Percentiles rank a stretch among this genome's conserved stretches.
Evolutionary conservation across 1,139 yeast species (phyloP).

Genomic region (Arxiozyma slooffiae): DNA sequence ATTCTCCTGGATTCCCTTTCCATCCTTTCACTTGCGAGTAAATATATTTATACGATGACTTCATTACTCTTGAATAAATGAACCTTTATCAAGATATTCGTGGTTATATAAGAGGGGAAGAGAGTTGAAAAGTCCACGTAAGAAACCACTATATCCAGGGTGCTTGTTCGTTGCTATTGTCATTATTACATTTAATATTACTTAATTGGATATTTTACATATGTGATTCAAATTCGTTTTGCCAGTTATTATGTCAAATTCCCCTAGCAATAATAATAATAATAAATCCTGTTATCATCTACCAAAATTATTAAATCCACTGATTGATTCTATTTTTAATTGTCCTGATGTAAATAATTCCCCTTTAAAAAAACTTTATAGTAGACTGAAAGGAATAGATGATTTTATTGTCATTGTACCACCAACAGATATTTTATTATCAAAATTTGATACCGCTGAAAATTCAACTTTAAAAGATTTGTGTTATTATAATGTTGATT

Average conservation of each 20-base stretch:
- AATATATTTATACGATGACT: no score
- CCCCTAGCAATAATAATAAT: background rate
- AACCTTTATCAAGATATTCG: no score
- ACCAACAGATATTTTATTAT: slow-evolving; percentile 42
- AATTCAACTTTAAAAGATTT: slow-evolving; percentile 42
- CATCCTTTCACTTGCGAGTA: no score
- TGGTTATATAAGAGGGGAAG: no score
- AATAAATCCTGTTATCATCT: slow-evolving; percentile 23
- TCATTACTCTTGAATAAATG: no score
- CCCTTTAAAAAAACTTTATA: slow-evolving; percentile 42
- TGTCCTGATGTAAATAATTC: slow-evolving; percentile 47
- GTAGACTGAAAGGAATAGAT: slow-evolving; percentile 36
- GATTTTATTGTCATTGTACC: slow-evolving; percentile 52
- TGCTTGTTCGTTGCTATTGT: background rate
- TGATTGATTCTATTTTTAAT: slow-evolving; percentile 59
- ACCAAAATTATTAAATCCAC: slow-evolving; percentile 48
- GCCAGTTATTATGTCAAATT: background rate
- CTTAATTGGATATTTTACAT: background rate
- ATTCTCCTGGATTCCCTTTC: no score
- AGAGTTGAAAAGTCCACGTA: no score
- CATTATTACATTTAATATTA: no score
- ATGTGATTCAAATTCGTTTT: background rate
- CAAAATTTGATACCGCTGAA: slow-evolving; percentile 44
- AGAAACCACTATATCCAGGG: no score
- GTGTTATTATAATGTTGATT: slow-evolving; percentile 52